phyloP scores from a whole-genome alignment of 1,284 basidiomycete species.

The Hymenochaete sp. region DNA sequence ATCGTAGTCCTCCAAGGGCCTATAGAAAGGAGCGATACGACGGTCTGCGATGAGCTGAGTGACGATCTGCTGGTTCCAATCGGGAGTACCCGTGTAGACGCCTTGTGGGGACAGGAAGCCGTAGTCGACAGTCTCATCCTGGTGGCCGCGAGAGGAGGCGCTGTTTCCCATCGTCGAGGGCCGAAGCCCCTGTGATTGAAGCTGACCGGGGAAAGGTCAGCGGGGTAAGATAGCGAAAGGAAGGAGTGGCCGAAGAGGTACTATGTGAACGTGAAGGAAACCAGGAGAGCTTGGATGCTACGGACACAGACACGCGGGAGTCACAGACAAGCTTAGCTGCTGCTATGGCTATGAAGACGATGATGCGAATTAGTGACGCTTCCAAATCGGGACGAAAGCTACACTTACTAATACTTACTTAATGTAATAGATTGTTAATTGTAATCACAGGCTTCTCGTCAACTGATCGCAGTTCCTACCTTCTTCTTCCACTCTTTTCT shows the following conservation, averaged over 20 bases:
- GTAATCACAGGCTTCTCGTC: too few relatives aligned
- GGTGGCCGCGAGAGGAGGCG: conserved; percentile 57
- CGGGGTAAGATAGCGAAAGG: conserved; percentile 3
- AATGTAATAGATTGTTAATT: too few relatives aligned
- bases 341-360: too few relatives aligned
- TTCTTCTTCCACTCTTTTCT: too few relatives aligned
- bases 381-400: too few relatives aligned
- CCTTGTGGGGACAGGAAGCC: conserved; percentile 84
- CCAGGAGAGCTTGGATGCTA: too few relatives aligned
- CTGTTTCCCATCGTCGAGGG: conserved; percentile 67
- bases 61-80: conserved; percentile 87
- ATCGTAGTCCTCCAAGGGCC: conserved; percentile 89
- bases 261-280: too few relatives aligned
- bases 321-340: too few relatives aligned
- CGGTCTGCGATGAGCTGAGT: conserved; percentile 82
- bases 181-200: conserved; percentile 10
- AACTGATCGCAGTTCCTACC: too few relatives aligned
- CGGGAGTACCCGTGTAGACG: conserved; percentile 78
- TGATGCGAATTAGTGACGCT: too few relatives aligned
- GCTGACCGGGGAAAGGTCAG: conserved; percentile 12
- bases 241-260: conserved; percentile 14
- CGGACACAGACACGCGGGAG: too few relatives aligned
- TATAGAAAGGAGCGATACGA: conserved; percentile 90
- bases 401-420: too few relatives aligned
- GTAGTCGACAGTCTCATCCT: conserved; percentile 73